phyloP scores from a whole-genome alignment of 2,329 filamentous ascomycete species.

The Aspergillus flavus region DNA sequence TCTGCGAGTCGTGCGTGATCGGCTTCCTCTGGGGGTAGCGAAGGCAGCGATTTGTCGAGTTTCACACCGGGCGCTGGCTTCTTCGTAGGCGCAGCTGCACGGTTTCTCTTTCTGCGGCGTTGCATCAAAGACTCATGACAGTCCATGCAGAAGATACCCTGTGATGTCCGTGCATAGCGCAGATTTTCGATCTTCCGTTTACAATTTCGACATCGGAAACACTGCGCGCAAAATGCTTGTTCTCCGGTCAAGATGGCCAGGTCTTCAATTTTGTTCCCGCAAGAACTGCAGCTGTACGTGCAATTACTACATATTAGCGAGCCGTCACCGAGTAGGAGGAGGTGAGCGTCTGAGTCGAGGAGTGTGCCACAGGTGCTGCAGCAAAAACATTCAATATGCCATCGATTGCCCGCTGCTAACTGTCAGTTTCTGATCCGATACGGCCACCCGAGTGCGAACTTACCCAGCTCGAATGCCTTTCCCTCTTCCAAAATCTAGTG shows the following conservation, averaged over 20 bases:
- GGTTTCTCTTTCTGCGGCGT: conserved; percentile 76
- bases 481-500: conserved; percentile 92
- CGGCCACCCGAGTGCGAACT: conserved; percentile 27
- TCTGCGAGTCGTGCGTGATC: conserved; percentile 60
- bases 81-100: conserved; percentile 58
- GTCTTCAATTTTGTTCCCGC: conserved; percentile 97
- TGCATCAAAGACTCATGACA: conserved; percentile 98
- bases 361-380: conserved; percentile 95
- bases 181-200: conserved; percentile 99
- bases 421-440: conserved; percentile 4
- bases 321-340: conserved; percentile 93
- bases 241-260: conserved; percentile 96
- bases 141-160: conserved; percentile 99
- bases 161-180: conserved; percentile 93
- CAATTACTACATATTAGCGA: conserved; percentile 99
- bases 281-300: conserved; percentile 97
- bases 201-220: conserved; percentile 96
- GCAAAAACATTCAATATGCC: conserved; percentile 98
- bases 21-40: conserved; percentile 74
- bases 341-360: conserved; percentile 96
- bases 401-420: conserved; percentile 80
- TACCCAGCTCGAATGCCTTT: conserved; percentile 96
- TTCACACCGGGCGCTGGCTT: conserved; percentile 54
- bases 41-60: conserved; percentile 89
- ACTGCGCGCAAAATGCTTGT: conserved; percentile 95